Evolutionary conservation across 345 rosid species (phyloP).

Genomic region (Pistacia integerrima): DNA sequence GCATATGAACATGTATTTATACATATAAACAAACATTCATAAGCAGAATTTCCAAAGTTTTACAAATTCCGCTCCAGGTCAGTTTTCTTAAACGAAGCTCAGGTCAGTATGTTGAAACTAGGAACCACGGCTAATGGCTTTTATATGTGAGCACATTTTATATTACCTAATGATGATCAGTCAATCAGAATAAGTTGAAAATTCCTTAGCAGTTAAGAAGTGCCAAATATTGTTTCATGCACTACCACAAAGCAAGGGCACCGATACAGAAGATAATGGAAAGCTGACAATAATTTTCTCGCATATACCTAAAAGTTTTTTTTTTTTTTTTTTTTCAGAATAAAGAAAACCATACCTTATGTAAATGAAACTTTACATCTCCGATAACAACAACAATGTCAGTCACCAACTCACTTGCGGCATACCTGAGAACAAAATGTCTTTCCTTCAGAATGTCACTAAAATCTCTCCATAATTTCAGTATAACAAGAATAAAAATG

Average conservation of each 20-base stretch:
- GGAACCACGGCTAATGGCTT: background rate
- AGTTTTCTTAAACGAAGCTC: background rate
- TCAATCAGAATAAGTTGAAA: background rate
- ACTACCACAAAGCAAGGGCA: slow-evolving; percentile 5
- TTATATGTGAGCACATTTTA: slow-evolving; percentile 5
- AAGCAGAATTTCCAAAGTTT: background rate
- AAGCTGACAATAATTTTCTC: background rate
- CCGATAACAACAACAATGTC: slow-evolving; percentile 62
- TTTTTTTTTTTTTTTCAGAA: background rate
- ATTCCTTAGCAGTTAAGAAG: background rate
- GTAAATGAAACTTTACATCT: slow-evolving; percentile 66
- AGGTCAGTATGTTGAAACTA: too few species aligned
- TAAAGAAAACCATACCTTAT: slow-evolving; percentile 60
- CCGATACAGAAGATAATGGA: background rate
- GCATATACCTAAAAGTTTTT: background rate
- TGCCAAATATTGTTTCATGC: slow-evolving; percentile 5
- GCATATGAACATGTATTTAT: background rate
- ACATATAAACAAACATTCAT: background rate
- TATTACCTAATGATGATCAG: background rate
- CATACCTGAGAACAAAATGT: slow-evolving; percentile 46
- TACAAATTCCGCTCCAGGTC: background rate
- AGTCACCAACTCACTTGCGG: slow-evolving; percentile 72
- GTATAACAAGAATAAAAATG: background rate
- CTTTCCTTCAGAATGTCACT: background rate
- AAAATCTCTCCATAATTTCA: background rate